Conservation (phyloP, 352 stramenopile species). For the Globisporangium barbulae region DNA sequence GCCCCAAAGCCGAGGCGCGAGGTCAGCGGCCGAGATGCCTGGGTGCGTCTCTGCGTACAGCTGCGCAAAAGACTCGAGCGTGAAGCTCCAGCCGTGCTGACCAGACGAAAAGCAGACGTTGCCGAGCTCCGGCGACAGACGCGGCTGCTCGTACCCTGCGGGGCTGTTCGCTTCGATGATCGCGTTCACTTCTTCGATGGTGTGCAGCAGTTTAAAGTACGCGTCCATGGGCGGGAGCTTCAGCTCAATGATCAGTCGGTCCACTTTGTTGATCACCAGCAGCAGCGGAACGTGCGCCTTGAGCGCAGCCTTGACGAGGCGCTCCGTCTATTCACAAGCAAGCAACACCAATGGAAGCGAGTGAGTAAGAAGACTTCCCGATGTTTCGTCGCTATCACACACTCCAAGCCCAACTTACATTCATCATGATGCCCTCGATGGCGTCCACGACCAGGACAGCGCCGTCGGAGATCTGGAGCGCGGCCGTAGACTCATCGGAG, state of each 20-base stretch:
- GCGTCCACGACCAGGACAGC: slow-evolving; percentile 96
- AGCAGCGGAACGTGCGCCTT: slow-evolving; percentile 87
- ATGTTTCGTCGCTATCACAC: background rate
- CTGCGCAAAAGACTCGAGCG: slow-evolving; percentile 93
- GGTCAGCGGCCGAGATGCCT: slow-evolving; percentile 72
- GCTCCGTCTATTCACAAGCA: slow-evolving; percentile 81
- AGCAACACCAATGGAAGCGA: background rate
- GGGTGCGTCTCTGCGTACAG: slow-evolving; percentile 73
- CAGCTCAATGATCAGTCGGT: slow-evolving; percentile 98
- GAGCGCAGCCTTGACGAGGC: slow-evolving; percentile 92
- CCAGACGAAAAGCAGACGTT: slow-evolving; percentile 98
- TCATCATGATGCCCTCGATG: slow-evolving; percentile 98
- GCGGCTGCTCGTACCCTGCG: slow-evolving; percentile 36
- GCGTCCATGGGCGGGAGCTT: slow-evolving; percentile 97
- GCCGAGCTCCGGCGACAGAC: slow-evolving; percentile 90
- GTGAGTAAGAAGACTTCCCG: background rate
- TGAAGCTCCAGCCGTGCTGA: slow-evolving; percentile 97
- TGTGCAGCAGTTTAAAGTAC: slow-evolving; percentile 98
- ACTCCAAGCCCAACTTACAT: slow-evolving; percentile 36
- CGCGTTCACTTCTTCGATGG: slow-evolving; percentile 97
- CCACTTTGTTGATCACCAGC: slow-evolving; percentile 97
- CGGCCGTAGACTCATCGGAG: slow-evolving; percentile 93
- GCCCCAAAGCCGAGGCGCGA: slow-evolving; percentile 95
- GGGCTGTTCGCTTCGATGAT: slow-evolving; percentile 79
- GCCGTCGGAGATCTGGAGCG: slow-evolving; percentile 93